These are phyloP conservation scores for Ascosphaera aggregata DNA, from an alignment of 2,329 filamentous ascomycete genomes.

Conservation along the genomic window DNA sequence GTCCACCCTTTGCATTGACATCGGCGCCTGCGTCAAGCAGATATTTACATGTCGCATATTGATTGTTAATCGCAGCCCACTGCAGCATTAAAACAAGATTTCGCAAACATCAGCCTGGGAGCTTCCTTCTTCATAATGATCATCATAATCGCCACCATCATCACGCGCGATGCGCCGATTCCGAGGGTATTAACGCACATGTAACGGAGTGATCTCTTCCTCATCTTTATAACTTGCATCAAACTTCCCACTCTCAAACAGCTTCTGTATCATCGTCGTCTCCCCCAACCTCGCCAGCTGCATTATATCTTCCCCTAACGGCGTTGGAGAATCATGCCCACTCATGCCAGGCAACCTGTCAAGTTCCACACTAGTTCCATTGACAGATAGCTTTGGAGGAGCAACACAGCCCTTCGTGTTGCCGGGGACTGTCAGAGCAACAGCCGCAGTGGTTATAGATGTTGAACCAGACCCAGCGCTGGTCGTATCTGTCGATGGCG, in stretches of 20 bases:
- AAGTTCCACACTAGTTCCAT: conserved; percentile 14
- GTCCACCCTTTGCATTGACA: conserved; percentile 86
- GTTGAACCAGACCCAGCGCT: conserved; percentile 5
- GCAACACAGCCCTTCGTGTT: conserved; percentile 12
- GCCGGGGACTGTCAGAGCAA: conserved; percentile 5
- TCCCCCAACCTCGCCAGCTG: conserved; percentile 80
- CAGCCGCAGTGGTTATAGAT: conserved; percentile 10
- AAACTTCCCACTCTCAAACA: conserved; percentile 64
- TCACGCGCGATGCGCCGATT: no score
- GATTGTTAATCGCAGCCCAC: conserved; percentile 99
- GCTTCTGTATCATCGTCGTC: conserved; percentile 61
- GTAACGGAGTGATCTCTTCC: conserved; percentile 85
- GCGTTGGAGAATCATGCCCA: conserved; percentile 14
- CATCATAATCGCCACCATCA: no score
- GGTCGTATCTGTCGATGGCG: not conserved
- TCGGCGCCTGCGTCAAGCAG: conserved; percentile 69
- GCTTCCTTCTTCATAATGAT: conserved; percentile 1
- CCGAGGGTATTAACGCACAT: no score
- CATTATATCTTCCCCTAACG: conserved; percentile 65
- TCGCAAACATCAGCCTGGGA: conserved; percentile 6
- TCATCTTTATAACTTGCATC: conserved; percentile 68
- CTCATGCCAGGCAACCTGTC: conserved; percentile 9
- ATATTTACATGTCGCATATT: conserved; percentile 92
- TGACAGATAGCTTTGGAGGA: conserved; percentile 12
- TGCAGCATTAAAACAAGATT: conserved; percentile 18